Conservation (phyloP, 1,284 basidiomycete species). For the Neolentinus lepideus region DNA sequence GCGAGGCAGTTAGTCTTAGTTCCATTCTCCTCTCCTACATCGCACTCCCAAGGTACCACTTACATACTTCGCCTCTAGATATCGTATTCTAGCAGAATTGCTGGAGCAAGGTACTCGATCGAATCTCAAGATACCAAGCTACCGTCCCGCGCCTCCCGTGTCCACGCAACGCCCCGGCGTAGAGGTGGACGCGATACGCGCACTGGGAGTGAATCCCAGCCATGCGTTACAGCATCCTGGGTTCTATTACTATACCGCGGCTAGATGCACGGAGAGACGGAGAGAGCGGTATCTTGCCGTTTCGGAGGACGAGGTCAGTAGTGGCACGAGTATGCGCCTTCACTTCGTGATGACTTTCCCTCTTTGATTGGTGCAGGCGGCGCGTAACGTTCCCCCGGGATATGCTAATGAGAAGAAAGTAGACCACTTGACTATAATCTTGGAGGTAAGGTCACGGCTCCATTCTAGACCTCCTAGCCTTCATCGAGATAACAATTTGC, state of each 20-base stretch:
- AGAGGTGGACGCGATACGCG: conserved; percentile 46
- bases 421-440: conserved; percentile 72
- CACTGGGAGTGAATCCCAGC: conserved; percentile 59
- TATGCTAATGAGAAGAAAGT: conserved; percentile 86
- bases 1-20: conserved; percentile 74
- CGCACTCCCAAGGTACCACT: not conserved
- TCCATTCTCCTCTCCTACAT: conserved; percentile 3
- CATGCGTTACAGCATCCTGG: conserved; percentile 83
- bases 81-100: conserved; percentile 83
- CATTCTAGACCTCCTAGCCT: no score
- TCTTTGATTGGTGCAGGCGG: conserved; percentile 9
- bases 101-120: conserved; percentile 74
- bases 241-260: conserved; percentile 87
- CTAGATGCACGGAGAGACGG: conserved; percentile 73
- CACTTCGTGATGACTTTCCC: no score
- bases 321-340: not conserved
- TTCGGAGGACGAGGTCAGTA: conserved; percentile 49
- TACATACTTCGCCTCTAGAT: conserved; percentile 38
- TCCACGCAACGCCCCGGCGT: conserved; percentile 22
- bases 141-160: conserved; percentile 26
- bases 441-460: conserved; percentile 57
- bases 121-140: conserved; percentile 59
- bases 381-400: conserved; percentile 39
- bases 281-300: conserved; percentile 58
- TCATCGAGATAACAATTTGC: not conserved